Evolutionary conservation across 1,284 basidiomycete species (phyloP), one percentile per base, ranked within the genome.

Genomic region (Leccinum angustisporum): DNA sequence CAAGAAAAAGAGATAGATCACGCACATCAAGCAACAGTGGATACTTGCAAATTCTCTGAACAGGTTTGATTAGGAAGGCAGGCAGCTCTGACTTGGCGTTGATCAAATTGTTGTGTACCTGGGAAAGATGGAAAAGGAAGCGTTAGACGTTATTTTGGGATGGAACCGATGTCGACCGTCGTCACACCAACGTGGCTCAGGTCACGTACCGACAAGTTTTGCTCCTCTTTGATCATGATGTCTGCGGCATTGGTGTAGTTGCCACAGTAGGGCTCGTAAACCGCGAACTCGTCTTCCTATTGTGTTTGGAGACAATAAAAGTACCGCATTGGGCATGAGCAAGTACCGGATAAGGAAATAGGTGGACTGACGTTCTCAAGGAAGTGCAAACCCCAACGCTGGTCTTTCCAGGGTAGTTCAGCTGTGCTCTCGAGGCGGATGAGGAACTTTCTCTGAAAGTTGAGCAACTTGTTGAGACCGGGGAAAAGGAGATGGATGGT

Each of bases 231-330:
- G 59, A 95, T 84, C 81, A 97, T 89, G 52, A 96, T 84, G 59
- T 94, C 88, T 73, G 91, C 86, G 56, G 94, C 90, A 73, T 90
- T 87, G 46, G 91, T 92, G 77, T 96, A 96, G 78, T 99, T 98
- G 53, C 95, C 95, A 76, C 97, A 99, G 76, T 98, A 99, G 5
- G 96, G 95, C 72, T 97, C 95, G 77, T 99, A 99, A 43, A 94
- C 92, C 54, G 87, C 84, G 73, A 98, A 97, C 68, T 95, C 92
- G 62, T 93, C 86, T 83, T 99, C 97, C 92, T 95, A 81, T 82
- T 82, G 77, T 82, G 21, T 71, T 64, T 61, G 75, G 73, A 58
- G 58, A 65, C 64, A 74, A 77, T 69, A 69, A 66, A 66, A 78
- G 67, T 59, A 60, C 66, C 68, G 57, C 54, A 74, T 68, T 80